These are phyloP conservation scores for Penicillium nucicola DNA, from an alignment of 495 filamentous ascomycete species.

Conservation along the genomic window DNA sequence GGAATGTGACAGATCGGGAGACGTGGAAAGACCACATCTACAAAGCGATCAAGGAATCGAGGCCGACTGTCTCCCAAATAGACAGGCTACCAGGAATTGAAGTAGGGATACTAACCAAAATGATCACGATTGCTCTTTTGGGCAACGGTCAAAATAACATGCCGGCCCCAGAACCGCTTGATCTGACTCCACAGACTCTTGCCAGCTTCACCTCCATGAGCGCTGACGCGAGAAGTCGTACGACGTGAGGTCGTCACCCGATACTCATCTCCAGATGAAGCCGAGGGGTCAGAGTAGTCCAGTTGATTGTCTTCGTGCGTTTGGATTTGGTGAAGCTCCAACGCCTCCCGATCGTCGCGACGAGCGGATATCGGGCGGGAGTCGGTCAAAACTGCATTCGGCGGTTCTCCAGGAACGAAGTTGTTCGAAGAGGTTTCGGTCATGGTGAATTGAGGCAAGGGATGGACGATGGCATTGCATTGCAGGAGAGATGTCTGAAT, in stretches of 20 bases:
- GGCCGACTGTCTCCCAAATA: no score
- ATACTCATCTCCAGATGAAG: slow-evolving; percentile 37
- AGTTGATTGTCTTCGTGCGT: slow-evolving; percentile 21
- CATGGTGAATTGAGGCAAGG: slow-evolving; percentile 3
- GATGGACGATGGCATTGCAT: background rate
- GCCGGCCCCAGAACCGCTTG: slow-evolving; percentile 35
- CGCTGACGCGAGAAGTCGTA: slow-evolving; percentile 19
- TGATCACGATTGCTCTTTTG: slow-evolving; percentile 47
- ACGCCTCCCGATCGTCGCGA: slow-evolving; percentile 19
- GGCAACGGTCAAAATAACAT: slow-evolving; percentile 40
- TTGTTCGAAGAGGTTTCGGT: background rate
- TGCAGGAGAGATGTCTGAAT: no score
- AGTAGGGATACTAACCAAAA: slow-evolving; percentile 28
- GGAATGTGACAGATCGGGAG: no score
- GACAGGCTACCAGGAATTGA: background rate
- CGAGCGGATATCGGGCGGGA: slow-evolving; percentile 25
- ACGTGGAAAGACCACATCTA: no score
- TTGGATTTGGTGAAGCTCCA: slow-evolving; percentile 30
- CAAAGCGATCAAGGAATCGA: no score
- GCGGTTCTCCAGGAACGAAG: slow-evolving; percentile 2
- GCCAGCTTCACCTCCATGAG: slow-evolving; percentile 14
- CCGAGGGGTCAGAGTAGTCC: slow-evolving; percentile 22
- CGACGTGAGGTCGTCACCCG: slow-evolving; percentile 25
- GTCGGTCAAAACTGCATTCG: slow-evolving; percentile 7
- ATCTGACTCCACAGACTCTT: slow-evolving; percentile 23